phyloP scores from a whole-genome alignment of 2,329 filamentous ascomycete genomes.

The Talaromyces sp. region DNA sequence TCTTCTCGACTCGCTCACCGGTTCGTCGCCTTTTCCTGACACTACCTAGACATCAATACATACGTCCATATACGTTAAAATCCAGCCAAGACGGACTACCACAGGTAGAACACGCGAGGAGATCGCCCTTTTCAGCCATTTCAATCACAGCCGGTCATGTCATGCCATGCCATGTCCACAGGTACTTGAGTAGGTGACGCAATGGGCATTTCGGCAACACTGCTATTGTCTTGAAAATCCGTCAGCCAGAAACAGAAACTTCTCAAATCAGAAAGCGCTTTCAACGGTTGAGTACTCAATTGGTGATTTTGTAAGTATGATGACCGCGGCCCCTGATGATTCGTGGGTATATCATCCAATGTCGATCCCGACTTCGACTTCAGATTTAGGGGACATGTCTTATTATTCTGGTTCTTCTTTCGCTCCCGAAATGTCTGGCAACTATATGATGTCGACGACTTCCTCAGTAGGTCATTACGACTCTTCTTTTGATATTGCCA shows the following conservation, averaged over 20 bases:
- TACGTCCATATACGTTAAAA: neutral
- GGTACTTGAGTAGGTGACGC: conserved; percentile 10
- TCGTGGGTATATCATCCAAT: conserved; percentile 12
- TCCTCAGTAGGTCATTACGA: neutral
- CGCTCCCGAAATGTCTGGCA: conserved; percentile 1
- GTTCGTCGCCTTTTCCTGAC: neutral
- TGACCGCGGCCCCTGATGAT: conserved; percentile 11
- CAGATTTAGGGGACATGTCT: conserved; percentile 6
- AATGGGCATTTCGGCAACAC: conserved; percentile 9
- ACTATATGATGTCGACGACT: neutral
- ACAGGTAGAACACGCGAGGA: neutral
- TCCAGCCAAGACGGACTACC: neutral
- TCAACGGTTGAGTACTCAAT: conserved; percentile 7
- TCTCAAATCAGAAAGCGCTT: neutral
- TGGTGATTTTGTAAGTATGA: conserved; percentile 1
- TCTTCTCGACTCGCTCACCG: neutral
- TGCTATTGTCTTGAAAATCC: neutral
- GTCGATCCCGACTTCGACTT: neutral
- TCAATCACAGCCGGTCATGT: neutral
- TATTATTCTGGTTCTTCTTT: conserved; percentile 6
- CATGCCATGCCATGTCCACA: neutral
- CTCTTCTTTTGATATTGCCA: neutral
- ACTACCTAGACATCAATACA: neutral
- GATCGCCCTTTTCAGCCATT: neutral
- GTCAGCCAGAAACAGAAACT: neutral